phyloP scores from a whole-genome alignment of 768 basidiomycete species.

The Mycena filopes region DNA sequence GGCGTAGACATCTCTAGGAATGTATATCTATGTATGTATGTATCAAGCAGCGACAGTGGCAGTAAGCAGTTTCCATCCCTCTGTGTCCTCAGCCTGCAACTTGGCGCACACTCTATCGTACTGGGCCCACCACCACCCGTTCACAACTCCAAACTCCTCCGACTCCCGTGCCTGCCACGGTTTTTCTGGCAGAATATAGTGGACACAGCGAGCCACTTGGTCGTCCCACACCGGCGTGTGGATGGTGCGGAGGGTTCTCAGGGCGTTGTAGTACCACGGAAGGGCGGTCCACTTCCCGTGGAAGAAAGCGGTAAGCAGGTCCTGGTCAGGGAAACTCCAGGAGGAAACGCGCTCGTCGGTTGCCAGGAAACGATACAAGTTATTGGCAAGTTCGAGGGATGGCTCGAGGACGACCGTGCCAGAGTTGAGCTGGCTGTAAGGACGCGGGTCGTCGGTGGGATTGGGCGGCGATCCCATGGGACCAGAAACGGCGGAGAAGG shows the following conservation, averaged over 20 bases:
- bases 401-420: constrained; percentile 90
- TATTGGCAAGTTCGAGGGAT: constrained; percentile 62
- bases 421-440: constrained; percentile 88
- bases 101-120: constrained; percentile 59
- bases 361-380: constrained; percentile 66
- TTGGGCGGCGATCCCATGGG: constrained; percentile 54
- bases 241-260: constrained; percentile 82
- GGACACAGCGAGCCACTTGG: constrained; percentile 85
- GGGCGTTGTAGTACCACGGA: constrained; percentile 91
- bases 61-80: constrained; percentile 62
- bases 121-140: constrained; percentile 86
- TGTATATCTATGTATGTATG: constrained; percentile 14
- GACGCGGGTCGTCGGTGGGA: constrained; percentile 64
- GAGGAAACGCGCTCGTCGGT: constrained; percentile 51
- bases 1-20: constrained; percentile 47
- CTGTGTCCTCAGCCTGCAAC: constrained; percentile 55
- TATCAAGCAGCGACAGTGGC: constrained; percentile 53
- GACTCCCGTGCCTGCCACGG: constrained; percentile 75
- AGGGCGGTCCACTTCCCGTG: constrained; percentile 81
- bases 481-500: constrained; percentile 69
- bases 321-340: constrained; percentile 89
- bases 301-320: constrained; percentile 86
- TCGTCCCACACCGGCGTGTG: constrained; percentile 88
- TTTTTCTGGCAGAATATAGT: constrained; percentile 89
- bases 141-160: constrained; percentile 62